Evolutionary conservation across 176 grass and related monocot genomes (phyloP), one percentile per base, ranked within the genome.

Genomic region (Carex scoparia): DNA sequence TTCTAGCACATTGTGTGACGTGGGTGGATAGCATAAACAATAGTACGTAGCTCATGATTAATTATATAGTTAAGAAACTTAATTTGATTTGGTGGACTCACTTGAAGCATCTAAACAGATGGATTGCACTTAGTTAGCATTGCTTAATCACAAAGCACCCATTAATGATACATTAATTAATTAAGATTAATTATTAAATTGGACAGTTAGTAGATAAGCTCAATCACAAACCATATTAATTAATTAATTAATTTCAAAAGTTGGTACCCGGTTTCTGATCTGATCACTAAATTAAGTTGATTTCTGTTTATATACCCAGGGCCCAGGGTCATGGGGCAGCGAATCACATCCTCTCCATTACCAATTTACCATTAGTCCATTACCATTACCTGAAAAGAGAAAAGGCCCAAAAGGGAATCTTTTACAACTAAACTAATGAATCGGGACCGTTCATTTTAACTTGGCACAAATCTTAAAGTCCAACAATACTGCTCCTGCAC

Each of bases 141-240:
- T 81, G 58, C 79, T 81, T 64, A 58, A 64, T 63, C 58, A 46
- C 58, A 81, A 81, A 65, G 79, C 58, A 81, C 79, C 11, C 31
- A 23, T 23, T 23, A 42, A 44, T 81, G 48, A 63, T 64, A 64
- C 38, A 58, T 23, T 23, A 23, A 23, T 23, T 23, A 23, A 23
- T 81, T 81, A 57, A 78, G 14, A 61, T 5, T 81, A 81, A 81
- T 81, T 62, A 81, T 81, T 62, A 65, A 81, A 64, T 48, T 23
- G 12, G n/a, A 23, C 5, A 14, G 23, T 33, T 77, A 32, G 28
- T 15, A 57, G 74, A 51, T 74, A 74, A 74, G 42, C 70, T 48
- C 49, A 74, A 74, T 74, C 40, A 4, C 37, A 2, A 76, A 76
- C 48, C 10, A 76, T 55, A 13, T 55, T 30, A 40, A 23, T 23